phyloP scores from a whole-genome alignment of 257 asterid genomes.

The Penstemon newberryi region DNA sequence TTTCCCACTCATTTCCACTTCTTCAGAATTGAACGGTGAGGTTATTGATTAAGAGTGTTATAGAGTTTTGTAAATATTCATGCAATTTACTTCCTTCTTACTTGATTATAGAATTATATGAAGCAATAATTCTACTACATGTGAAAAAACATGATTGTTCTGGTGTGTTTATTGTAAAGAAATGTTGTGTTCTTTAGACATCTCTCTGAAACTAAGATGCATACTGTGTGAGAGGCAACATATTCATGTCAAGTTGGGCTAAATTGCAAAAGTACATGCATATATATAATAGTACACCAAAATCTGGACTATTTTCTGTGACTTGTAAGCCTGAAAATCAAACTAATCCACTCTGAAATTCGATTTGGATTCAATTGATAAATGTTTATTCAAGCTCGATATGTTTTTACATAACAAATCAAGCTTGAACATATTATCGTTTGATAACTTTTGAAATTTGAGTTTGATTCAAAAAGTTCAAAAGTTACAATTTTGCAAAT shows the following conservation, averaged over 20 bases:
- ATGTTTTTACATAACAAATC: too few species aligned
- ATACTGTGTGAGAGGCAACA: constrained; percentile 1
- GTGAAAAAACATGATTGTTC: constrained; percentile 20
- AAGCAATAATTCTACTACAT: constrained; percentile 2
- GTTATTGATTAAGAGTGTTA: constrained; percentile 24
- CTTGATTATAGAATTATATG: constrained; percentile 28
- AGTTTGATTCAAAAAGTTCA: too few species aligned
- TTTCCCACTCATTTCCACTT: constrained; percentile 7
- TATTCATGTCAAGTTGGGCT: neutral
- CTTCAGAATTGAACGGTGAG: constrained; percentile 6
- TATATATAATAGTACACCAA: too few species aligned
- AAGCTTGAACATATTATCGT: too few species aligned
- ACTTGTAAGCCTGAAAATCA: too few species aligned
- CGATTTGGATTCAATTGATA: too few species aligned
- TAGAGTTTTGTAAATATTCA: constrained; percentile 40
- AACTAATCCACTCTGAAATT: too few species aligned
- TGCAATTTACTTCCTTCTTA: constrained; percentile 25
- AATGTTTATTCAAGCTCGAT: too few species aligned
- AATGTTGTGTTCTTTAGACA: neutral
- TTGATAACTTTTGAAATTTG: too few species aligned
- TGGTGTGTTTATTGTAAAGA: neutral
- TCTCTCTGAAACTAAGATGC: neutral
- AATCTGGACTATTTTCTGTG: too few species aligned
- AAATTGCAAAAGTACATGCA: neutral
- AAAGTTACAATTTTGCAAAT: too few species aligned